phyloP scores from a whole-genome alignment of 306 rosid species.

The Amphicarpaea edgeworthii region DNA sequence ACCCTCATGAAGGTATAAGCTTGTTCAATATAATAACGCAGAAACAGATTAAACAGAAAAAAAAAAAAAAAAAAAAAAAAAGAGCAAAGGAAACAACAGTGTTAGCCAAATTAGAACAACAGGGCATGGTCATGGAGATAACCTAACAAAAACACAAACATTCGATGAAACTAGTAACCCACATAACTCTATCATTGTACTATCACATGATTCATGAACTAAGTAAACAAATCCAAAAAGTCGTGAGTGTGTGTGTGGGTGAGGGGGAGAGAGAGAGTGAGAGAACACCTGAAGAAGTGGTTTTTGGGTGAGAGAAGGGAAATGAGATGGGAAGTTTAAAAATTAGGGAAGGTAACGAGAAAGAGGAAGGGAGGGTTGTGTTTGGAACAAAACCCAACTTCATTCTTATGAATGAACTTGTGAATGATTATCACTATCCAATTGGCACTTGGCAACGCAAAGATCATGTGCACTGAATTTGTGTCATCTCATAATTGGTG shows the following conservation, averaged over 20 bases:
- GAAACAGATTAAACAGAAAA: background rate
- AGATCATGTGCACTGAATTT: background rate
- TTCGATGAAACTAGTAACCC: background rate
- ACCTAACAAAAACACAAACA: conserved; percentile 9
- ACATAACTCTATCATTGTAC: background rate
- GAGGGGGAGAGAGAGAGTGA: conserved; percentile 14
- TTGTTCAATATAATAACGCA: background rate
- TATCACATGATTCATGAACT: background rate
- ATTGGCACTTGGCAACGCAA: background rate
- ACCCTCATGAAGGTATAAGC: background rate
- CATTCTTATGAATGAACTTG: conserved; percentile 43
- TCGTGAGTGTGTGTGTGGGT: background rate
- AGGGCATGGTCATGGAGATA: background rate
- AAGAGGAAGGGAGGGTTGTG: conserved; percentile 6
- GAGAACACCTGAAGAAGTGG: conserved; percentile 47
- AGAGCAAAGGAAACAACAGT: background rate
- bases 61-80: too few species aligned
- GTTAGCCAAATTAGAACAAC: background rate
- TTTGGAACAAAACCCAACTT: conserved; percentile 46
- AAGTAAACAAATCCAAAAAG: background rate
- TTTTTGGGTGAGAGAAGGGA: conserved; percentile 3
- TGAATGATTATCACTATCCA: background rate
- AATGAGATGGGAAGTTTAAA: conserved; percentile 24
- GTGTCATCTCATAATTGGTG: conserved; percentile 12
- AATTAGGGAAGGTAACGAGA: conserved; percentile 35